Evolutionary conservation across 2,329 filamentous ascomycete genomes (phyloP).

Genomic region (Pseudogymnoascus sp.): DNA sequence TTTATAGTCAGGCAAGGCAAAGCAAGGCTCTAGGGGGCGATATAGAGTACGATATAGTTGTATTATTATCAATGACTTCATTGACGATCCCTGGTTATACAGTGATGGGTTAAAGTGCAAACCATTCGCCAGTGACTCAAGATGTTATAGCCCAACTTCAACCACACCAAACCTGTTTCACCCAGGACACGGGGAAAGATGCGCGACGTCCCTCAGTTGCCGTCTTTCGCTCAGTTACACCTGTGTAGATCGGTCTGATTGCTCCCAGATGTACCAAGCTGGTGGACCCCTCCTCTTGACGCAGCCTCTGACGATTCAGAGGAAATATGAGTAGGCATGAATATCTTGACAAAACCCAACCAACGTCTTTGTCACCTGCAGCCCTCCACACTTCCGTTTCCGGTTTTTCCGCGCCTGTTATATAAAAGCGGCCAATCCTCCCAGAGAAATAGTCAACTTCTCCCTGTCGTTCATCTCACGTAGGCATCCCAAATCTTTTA

Average conservation of each 20-base stretch:
- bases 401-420: background rate
- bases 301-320: background rate
- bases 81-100: background rate
- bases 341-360: background rate
- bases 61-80: constrained; percentile 1
- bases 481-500: background rate
- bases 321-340: background rate
- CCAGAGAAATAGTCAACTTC: background rate
- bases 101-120: background rate
- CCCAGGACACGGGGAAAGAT: background rate
- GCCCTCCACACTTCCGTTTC: background rate
- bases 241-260: background rate
- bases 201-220: background rate
- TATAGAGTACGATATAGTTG: background rate
- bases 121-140: background rate
- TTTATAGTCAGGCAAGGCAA: background rate
- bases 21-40: background rate
- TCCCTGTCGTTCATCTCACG: background rate
- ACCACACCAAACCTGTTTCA: background rate
- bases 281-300: background rate
- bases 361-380: background rate
- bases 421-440: background rate
- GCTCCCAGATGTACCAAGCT: background rate
- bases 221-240: background rate
- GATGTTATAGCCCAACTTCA: background rate